phyloP scores from a whole-genome alignment of 2,329 filamentous ascomycete species.

The Thyridium curvatum region DNA sequence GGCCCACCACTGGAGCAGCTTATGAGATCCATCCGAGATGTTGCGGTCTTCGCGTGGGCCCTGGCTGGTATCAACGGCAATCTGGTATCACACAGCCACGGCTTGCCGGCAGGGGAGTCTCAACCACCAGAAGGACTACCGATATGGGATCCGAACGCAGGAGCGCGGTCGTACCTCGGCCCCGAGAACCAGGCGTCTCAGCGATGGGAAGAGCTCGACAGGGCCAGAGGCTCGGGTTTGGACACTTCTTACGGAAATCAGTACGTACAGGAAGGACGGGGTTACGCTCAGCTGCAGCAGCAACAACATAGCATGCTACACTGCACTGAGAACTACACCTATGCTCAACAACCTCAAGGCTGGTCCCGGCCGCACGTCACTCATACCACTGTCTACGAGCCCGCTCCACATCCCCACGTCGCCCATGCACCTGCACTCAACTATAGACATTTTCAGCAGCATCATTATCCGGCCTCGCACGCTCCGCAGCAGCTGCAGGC shows the following conservation, averaged over 20 bases:
- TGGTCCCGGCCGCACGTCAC: too few species aligned
- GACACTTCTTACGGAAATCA: not conserved
- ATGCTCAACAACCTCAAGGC: not conserved
- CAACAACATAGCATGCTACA: too few species aligned
- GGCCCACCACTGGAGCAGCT: constrained; percentile 57
- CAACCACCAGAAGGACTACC: constrained; percentile 53
- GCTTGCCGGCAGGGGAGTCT: constrained; percentile 56
- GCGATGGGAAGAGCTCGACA: constrained; percentile 16
- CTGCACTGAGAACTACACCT: not conserved
- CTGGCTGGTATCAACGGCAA: constrained; percentile 74
- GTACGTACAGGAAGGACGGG: not conserved
- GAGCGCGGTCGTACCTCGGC: constrained; percentile 21
- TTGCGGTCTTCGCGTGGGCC: constrained; percentile 84
- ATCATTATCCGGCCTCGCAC: too few species aligned
- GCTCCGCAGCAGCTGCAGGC: too few species aligned
- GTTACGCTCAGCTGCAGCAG: not conserved
- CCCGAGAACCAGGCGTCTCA: constrained; percentile 27
- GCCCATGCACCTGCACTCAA: too few species aligned
- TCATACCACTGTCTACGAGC: too few species aligned
- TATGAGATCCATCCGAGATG: constrained; percentile 76
- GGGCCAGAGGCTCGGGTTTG: constrained; percentile 3
- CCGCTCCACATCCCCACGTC: too few species aligned
- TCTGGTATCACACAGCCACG: constrained; percentile 57
- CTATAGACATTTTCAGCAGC: too few species aligned
- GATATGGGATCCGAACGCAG: constrained; percentile 46